A percentile compares a stretch with the other conserved stretches of the same genome.
Evolutionary conservation across 179 eudicot species (phyloP).

Genomic region (Heliamphora pulchella): DNA sequence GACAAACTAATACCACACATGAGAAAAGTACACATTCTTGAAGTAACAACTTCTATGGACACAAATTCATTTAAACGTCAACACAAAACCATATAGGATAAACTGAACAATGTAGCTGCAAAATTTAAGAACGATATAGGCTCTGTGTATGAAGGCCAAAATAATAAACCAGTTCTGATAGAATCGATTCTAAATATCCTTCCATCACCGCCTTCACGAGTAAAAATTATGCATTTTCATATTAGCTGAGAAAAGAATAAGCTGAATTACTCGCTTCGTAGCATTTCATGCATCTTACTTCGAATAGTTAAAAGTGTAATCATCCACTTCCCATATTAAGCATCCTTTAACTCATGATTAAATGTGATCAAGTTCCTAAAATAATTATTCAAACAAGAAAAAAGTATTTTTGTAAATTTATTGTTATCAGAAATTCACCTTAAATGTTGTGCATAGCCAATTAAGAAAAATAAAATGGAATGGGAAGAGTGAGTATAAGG

Average conservation of each 20-base stretch:
- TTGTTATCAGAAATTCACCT: not conserved
- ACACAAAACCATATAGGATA: not conserved
- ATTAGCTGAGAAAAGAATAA: not conserved
- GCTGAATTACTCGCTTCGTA: not conserved
- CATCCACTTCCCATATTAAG: not conserved
- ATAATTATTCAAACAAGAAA: not conserved
- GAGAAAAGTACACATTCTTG: not conserved
- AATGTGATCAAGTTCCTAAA: not conserved
- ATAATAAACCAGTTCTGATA: not conserved
- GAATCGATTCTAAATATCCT: not conserved
- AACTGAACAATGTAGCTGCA: not conserved
- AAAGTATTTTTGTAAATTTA: not conserved
- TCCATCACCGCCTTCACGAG: not conserved
- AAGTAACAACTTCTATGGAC: not conserved
- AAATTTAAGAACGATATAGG: too few species aligned
- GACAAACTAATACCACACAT: not conserved
- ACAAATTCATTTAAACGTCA: not conserved
- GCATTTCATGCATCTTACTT: not conserved
- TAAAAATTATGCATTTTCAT: too few species aligned
- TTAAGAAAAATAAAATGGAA: not conserved
- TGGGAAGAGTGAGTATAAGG: not conserved
- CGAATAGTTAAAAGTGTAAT: not conserved
- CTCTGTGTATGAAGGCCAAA: not conserved
- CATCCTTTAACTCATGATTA: not conserved
- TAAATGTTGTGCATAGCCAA: not conserved